Conservation (phyloP, 2,329 filamentous ascomycete genomes). For the Ampelomyces quisqualis region DNA sequence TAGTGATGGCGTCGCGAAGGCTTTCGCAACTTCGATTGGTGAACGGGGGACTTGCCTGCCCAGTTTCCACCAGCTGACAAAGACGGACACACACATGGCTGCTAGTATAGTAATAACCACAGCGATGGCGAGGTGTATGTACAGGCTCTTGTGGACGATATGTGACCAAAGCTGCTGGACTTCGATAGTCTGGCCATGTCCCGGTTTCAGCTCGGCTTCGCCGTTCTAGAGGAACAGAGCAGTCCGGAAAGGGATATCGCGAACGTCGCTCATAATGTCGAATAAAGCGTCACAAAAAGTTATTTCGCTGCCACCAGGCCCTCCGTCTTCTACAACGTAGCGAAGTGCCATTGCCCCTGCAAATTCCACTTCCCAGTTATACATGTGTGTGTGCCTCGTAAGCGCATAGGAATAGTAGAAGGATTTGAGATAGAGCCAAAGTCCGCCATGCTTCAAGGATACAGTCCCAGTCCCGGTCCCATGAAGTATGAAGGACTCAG, state of each 20-base stretch:
- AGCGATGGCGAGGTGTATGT: neutral
- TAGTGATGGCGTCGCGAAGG: neutral
- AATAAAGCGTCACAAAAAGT: neutral
- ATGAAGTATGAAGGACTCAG: neutral
- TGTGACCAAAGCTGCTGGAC: neutral
- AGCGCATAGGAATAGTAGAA: neutral
- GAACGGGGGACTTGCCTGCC: neutral
- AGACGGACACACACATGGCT: neutral
- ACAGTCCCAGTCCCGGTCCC: neutral
- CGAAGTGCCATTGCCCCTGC: neutral
- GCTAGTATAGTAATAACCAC: neutral
- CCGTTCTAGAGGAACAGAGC: neutral
- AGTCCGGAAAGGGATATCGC: neutral
- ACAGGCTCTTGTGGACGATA: neutral
- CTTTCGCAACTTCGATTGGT: neutral
- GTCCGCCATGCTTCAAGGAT: neutral
- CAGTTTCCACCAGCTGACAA: neutral
- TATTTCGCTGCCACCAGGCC: neutral
- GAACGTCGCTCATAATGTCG: neutral
- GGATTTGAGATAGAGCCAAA: neutral
- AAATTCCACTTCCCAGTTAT: neutral
- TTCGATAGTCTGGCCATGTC: neutral
- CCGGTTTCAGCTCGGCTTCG: neutral
- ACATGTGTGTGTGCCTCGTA: neutral
- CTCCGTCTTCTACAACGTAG: neutral